Conservation (phyloP, 2,329 filamentous ascomycete species). For the Apiospora koreana region DNA sequence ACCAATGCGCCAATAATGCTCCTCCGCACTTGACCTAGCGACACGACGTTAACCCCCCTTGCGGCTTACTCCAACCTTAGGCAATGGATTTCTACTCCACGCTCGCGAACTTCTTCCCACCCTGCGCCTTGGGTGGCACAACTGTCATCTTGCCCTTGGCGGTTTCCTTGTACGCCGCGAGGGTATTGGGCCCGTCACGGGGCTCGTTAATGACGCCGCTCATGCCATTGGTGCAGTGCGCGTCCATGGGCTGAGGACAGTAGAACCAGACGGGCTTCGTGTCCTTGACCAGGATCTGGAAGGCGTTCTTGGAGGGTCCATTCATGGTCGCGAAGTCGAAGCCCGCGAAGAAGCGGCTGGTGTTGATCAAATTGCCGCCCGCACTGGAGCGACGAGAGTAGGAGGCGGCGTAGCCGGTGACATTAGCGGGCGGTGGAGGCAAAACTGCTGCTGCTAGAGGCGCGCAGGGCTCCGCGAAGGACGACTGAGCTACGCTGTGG, state of each 20-base stretch:
- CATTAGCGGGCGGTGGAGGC: not conserved
- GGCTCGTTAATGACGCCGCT: slow-evolving; percentile 15
- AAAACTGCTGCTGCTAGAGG: slow-evolving; percentile 37
- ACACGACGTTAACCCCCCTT: no score
- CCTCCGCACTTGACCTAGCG: no score
- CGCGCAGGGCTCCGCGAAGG: slow-evolving; percentile 69
- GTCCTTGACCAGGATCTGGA: slow-evolving; percentile 15
- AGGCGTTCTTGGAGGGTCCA: slow-evolving; percentile 8
- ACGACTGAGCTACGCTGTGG: slow-evolving; percentile 79
- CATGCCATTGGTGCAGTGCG: slow-evolving; percentile 17
- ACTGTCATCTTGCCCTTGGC: slow-evolving; percentile 31
- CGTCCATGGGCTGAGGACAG: slow-evolving; percentile 22
- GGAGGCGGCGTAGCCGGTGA: not conserved
- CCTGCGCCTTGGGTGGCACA: slow-evolving; percentile 35
- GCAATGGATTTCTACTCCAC: not conserved
- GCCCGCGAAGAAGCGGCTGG: slow-evolving; percentile 14
- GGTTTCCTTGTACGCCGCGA: slow-evolving; percentile 39
- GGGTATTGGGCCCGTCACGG: slow-evolving; percentile 39
- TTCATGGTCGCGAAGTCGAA: slow-evolving; percentile 14
- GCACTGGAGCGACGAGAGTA: not conserved
- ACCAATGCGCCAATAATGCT: no score
- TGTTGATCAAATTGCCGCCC: no score
- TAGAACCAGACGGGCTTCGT: slow-evolving; percentile 16
- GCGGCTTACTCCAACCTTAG: not conserved
- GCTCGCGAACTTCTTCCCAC: slow-evolving; percentile 25